Percentiles rank a stretch among this genome's conserved stretches.
phyloP scores from a whole-genome alignment of 2,329 filamentous ascomycete species.

The Apiospora pterosperma region DNA sequence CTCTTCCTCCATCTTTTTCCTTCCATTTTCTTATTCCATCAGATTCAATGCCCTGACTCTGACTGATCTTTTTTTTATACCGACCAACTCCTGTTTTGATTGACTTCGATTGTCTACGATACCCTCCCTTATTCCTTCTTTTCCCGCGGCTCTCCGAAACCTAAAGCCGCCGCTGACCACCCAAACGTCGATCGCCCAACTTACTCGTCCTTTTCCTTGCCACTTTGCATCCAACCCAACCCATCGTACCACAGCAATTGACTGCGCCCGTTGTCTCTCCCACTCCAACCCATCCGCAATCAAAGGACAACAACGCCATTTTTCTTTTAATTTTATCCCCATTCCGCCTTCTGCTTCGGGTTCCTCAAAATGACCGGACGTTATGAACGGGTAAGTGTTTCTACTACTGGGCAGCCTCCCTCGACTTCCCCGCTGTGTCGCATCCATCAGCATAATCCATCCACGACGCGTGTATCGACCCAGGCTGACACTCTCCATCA shows the following conservation, averaged over 20 bases:
- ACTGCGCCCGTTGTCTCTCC: not conserved
- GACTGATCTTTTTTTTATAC: conserved; percentile 8
- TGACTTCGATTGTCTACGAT: conserved; percentile 11
- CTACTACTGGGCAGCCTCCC: not conserved
- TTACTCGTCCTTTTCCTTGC: not conserved
- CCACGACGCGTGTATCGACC: not conserved
- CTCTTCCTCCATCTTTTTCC: conserved; percentile 5
- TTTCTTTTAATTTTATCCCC: not conserved
- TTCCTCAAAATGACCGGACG: conserved; percentile 46
- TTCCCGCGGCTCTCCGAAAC: conserved; percentile 21
- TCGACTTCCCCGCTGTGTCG: not conserved
- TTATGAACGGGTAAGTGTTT: conserved; percentile 54
- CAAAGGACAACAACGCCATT: not conserved
- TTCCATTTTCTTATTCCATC: conserved; percentile 13
- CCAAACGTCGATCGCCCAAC: not conserved
- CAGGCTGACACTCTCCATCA: conserved; percentile 14
- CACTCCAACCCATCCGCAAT: not conserved
- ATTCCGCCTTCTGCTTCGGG: not conserved
- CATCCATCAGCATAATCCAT: not conserved
- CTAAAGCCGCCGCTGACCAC: conserved; percentile 16
- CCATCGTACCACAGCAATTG: not conserved
- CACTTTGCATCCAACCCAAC: not conserved
- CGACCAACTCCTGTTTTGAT: conserved; percentile 4
- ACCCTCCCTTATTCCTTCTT: not conserved
- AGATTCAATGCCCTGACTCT: conserved; percentile 11